These are phyloP conservation scores for Ophiocordyceps camponoti-leonardi DNA, from an alignment of 2,329 filamentous ascomycete species.

Conservation along the genomic window DNA sequence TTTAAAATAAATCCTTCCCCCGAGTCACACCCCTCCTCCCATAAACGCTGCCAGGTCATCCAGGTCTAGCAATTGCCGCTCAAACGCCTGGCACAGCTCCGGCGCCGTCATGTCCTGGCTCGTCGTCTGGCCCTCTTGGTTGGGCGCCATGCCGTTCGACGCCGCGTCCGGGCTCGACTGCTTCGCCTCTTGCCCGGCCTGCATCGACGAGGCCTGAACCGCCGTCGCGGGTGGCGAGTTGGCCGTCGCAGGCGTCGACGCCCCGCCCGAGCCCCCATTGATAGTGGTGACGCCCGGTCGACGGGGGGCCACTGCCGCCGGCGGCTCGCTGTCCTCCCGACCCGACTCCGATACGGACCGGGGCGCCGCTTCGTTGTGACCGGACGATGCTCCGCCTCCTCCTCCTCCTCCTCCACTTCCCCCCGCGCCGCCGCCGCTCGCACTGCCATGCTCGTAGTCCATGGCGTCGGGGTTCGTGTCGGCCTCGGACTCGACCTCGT, in stretches of 20 bases:
- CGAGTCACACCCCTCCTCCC: constrained; percentile 36
- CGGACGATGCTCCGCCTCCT: constrained; percentile 5
- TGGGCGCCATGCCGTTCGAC: constrained; percentile 13
- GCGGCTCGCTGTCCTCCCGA: constrained; percentile 35
- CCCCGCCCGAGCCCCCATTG: constrained; percentile 35
- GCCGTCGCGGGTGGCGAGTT: constrained; percentile 23
- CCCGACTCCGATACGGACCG: constrained; percentile 22
- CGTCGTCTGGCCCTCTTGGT: constrained; percentile 16
- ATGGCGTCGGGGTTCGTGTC: constrained; percentile 38
- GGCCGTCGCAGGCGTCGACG: constrained; percentile 25
- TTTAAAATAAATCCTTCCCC: too few relatives aligned
- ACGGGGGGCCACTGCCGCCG: constrained; percentile 23
- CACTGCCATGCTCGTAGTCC: constrained; percentile 31
- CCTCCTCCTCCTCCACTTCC: constrained; percentile 2
- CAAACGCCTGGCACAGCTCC: constrained; percentile 40
- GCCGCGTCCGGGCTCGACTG: constrained; percentile 15
- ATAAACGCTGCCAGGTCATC: constrained; percentile 46
- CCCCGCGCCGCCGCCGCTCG: too few relatives aligned
- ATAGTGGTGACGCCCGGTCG: constrained; percentile 40
- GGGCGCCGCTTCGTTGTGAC: constrained; percentile 13
- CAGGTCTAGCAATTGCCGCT: constrained; percentile 40
- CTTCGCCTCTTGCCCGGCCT: constrained; percentile 16
- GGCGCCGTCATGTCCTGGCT: constrained; percentile 38
- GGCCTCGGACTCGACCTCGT: constrained; percentile 35
- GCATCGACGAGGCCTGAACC: constrained; percentile 9